Evolutionary conservation across 2,329 filamentous ascomycete genomes (phyloP).

Genomic region (Trichoderma guizhouense): DNA sequence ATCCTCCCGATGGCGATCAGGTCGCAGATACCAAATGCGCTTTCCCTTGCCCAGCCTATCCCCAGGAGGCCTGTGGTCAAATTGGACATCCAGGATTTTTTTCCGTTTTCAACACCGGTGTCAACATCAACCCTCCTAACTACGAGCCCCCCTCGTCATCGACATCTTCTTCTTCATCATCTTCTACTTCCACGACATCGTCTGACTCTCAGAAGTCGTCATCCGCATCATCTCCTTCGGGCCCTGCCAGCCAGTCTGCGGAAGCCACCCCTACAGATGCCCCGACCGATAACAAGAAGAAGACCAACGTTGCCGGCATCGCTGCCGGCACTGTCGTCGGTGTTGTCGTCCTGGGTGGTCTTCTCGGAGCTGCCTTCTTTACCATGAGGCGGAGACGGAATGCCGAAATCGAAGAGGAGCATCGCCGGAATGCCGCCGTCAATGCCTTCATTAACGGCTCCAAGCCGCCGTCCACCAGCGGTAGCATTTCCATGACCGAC

Average conservation of each 20-base stretch:
- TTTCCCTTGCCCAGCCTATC: conserved; percentile 62
- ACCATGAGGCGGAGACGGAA: conserved; percentile 73
- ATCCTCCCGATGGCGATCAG: conserved; percentile 57
- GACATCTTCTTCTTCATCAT: conserved; percentile 23
- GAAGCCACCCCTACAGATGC: conserved; percentile 23
- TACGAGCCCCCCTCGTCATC: conserved; percentile 22
- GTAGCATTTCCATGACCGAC: conserved; percentile 70
- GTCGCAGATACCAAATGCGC: conserved; percentile 61
- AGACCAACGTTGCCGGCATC: conserved; percentile 76
- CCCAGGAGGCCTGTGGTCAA: conserved; percentile 56
- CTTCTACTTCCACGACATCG: conserved; percentile 3
- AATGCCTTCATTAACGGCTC: conserved; percentile 69
- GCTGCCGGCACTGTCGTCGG: conserved; percentile 85
- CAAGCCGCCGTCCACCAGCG: conserved; percentile 60
- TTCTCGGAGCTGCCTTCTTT: conserved; percentile 68
- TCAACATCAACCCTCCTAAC: conserved; percentile 37
- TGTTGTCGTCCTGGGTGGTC: conserved; percentile 64
- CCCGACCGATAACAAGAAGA: conserved; percentile 33
- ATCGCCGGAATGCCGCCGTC: conserved; percentile 75
- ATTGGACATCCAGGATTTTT: conserved; percentile 31
- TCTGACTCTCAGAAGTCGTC: not conserved
- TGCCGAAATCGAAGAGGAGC: conserved; percentile 76
- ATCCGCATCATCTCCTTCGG: conserved; percentile 17
- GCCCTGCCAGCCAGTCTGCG: conserved; percentile 25
- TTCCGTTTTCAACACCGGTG: conserved; percentile 51